Base-by-base conservation (phyloP, 2,329 filamentous ascomycete genomes). In the Simplicillium aogashimaense region DNA sequence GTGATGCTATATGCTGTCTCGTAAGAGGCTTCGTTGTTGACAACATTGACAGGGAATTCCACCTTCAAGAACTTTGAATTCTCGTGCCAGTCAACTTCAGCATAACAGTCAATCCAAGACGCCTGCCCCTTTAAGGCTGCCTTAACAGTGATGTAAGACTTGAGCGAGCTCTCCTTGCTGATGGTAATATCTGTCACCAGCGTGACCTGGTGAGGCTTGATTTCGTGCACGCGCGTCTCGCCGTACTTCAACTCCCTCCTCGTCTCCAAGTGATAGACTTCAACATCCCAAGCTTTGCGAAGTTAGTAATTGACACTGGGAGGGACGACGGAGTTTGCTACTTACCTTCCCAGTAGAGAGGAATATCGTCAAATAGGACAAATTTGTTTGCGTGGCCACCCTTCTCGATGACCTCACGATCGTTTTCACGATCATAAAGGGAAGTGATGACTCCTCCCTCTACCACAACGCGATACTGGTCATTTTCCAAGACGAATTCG, bases 21-120 rank as follows among this genome's bases (percentile, higher is more conserved):
- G 59, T 98, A 98, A 11, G 81, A 86, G 28, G 92, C 92, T 62
- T 95, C 88, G 0, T 83, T 94, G 62, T 90, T 95, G 50, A 80
- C 77, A 47, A 97, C 74, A 53, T 94, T 83, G 46, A 95, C 89
- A 0, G 92, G 90, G 64, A 98, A 98, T 59, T 98, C 92, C 38
- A 97, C 90, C 70, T 98, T 98, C 55, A 98, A 75, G 71, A 97
- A 97, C 57, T 92, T 94, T 83, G 92, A 95, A 11, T 79, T 87
- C 61, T 98, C 92, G 50, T 83, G 84, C 92, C 92, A 98, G 56
- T 95, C 86, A n/a, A 97, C 86, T 50, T 94, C 86, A 38, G 82
- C 83, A 32, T 78, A 74, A 47, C 90, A 80, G 48, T 94, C 84
- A 13, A 97, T 74, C 47, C 78, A 81, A 0, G 81, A 83, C 10